Base-by-base conservation (phyloP, 306 rosid species). In the Quercus robur region DNA sequence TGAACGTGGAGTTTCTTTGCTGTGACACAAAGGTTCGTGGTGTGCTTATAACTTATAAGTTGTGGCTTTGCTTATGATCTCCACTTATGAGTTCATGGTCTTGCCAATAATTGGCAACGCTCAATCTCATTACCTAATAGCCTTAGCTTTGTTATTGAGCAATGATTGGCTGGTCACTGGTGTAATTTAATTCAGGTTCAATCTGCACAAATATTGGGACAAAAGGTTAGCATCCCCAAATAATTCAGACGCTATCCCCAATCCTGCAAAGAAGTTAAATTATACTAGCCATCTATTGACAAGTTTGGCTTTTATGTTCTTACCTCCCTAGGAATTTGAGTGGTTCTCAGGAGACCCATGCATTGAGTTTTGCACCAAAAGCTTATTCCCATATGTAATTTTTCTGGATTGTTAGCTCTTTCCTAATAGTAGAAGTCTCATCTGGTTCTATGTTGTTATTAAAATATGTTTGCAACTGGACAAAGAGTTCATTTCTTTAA, bases 371-470 rank as follows among this genome's bases (percentile, higher is more conserved):
- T 61, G 67, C 28, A 59, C 31, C 33, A 61, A 8, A 17, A 20
- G 12, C 19, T 75, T 54, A 55, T 63, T 74, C 70, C 55, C 44
- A 33, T 57, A 31, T 4, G 28, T 62, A 62, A 56, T 44, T 56
- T 20, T 20, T 44, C 14, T 30, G 38, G 46, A 41, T 75, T 41
- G 52, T 68, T 56, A 63, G 49, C 25, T 70, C 19, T 18, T 49
- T 75, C 23, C 41, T 56, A 6, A 28, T 25, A 28, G 19, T 8
- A 26, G 10, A 63, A 26, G n/a, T 63, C 70, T 56, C 49, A 52
- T n/a, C 46, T 26, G 75, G 71, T 58, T 68, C 79, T 75, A 58
- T 69, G 80, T 30, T 68, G 31, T 11, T 21, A 57, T 59, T 58
- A 70, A 58, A 81, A 23, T 49, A 49, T 49, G 54, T 12, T 11